phyloP scores from a whole-genome alignment of 2,329 filamentous ascomycete species.

The Falciphora oryzae region DNA sequence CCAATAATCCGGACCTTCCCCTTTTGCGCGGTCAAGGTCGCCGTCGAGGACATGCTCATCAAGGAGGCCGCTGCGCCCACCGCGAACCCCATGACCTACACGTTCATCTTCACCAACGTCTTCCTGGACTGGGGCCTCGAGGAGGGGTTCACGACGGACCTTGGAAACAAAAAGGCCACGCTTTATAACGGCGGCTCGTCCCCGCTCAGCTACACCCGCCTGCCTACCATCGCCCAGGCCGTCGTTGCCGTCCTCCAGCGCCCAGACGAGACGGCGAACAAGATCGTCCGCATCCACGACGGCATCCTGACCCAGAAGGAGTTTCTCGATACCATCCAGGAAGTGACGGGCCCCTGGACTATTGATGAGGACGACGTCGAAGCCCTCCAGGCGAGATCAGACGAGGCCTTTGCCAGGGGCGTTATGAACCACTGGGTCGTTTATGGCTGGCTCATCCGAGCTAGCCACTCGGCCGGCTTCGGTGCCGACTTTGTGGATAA shows the following conservation, averaged over 20 bases:
- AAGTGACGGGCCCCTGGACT: constrained; percentile 42
- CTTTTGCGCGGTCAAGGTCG: constrained; percentile 31
- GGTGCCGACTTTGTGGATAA: constrained; percentile 17
- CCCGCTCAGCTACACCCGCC: constrained; percentile 18
- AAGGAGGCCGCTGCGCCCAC: constrained; percentile 10
- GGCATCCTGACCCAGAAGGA: constrained; percentile 41
- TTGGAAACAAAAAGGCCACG: not conserved
- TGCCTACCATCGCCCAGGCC: constrained; percentile 14
- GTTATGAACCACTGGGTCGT: constrained; percentile 23
- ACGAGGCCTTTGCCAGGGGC: constrained; percentile 33
- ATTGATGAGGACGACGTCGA: constrained; percentile 31
- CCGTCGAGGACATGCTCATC: constrained; percentile 29
- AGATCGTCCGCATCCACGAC: constrained; percentile 31
- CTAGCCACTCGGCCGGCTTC: constrained; percentile 25
- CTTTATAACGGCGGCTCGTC: constrained; percentile 18
- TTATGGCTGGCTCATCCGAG: not conserved
- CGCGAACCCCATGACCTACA: constrained; percentile 18
- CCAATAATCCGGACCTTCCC: constrained; percentile 9
- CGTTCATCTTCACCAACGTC: constrained; percentile 18
- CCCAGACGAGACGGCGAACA: constrained; percentile 8
- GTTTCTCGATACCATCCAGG: constrained; percentile 47
- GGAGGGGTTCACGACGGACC: constrained; percentile 13
- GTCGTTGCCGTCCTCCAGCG: constrained; percentile 3
- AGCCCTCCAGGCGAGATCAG: constrained; percentile 30
- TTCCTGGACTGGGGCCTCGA: constrained; percentile 25